A percentile compares a stretch with the other conserved stretches of the same genome.
Evolutionary conservation across 768 basidiomycete species (phyloP).

Genomic region (Dictyophora rubrovolvata): DNA sequence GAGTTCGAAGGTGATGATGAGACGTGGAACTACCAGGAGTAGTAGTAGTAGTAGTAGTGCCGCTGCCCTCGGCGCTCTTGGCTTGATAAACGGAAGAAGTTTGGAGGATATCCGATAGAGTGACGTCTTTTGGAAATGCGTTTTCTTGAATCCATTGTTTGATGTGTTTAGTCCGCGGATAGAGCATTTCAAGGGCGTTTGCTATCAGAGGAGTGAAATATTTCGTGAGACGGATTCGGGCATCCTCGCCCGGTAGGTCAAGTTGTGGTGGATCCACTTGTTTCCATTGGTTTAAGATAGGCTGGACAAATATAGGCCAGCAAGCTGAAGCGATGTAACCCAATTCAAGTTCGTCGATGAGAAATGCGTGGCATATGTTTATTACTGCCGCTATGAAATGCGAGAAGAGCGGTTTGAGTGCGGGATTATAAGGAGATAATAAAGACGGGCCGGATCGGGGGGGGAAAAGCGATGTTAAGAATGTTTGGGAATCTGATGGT

Average conservation of each 20-base stretch:
- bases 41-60: not conserved
- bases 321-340: slow-evolving; percentile 67
- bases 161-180: slow-evolving; percentile 60
- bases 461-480: slow-evolving; percentile 5
- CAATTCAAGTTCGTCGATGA: slow-evolving; percentile 57
- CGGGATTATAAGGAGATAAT: slow-evolving; percentile 32
- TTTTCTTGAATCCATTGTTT: slow-evolving; percentile 49
- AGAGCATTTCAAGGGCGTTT: slow-evolving; percentile 52
- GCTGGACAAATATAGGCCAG: slow-evolving; percentile 73
- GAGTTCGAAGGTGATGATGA: not conserved
- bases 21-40: not conserved
- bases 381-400: slow-evolving; percentile 52
- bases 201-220: slow-evolving; percentile 55
- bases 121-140: slow-evolving; percentile 33
- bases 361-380: slow-evolving; percentile 53
- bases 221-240: slow-evolving; percentile 54
- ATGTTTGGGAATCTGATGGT: not conserved
- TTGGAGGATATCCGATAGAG: slow-evolving; percentile 14
- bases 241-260: slow-evolving; percentile 39
- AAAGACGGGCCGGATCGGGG: slow-evolving; percentile 21
- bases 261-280: slow-evolving; percentile 20
- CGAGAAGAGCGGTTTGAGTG: slow-evolving; percentile 48
- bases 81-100: not conserved
- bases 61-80: not conserved
- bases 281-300: slow-evolving; percentile 43